Base-by-base conservation (phyloP, 352 stramenopile genomes). In the Globisporangium megalacanthum region DNA sequence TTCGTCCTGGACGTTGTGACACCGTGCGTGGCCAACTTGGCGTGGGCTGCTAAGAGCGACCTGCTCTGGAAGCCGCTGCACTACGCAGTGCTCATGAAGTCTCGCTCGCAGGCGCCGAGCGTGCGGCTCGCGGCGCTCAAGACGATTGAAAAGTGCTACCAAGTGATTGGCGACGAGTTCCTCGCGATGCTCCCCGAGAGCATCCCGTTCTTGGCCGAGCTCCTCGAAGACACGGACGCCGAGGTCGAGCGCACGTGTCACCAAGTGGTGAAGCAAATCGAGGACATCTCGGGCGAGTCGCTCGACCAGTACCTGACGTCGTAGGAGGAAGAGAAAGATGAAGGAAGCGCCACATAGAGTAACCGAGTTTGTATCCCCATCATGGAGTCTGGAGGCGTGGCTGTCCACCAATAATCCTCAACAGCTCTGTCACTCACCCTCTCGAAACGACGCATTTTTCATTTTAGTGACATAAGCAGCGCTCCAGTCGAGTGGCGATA, bases 61-160 rank as follows among this genome's bases (percentile, higher is more conserved):
- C 61, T 94, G 56, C 69, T 95, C 10, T 96, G 87, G 87, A 96
- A 96, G 64, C 84, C 81, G 45, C 68, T 96, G 58, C 86, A 96
- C 69, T 93, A 96, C 54, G 77, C 81, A 13, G 78, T 96, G 53
- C 69, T 94, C 20, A 94, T 96, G 80, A 92, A 94, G 62, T 92
- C 86, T 48, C 85, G 87, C 45, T 69, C 69, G n/a, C 75, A 89
- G 47, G 61, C 60, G 36, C 63, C 79, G 2, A 62, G 70, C 35
- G 78, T 94, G 56, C 83, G 87, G 25, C 73, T 94, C 3, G 83
- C 82, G 46, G 77, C 83, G 56, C 65, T 96, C 53, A 80, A 89
- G 69, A 83, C 81, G 5, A 71, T 95, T 19, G 79, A 94, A 53
- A 84, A 90, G 69, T 94, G 86, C 68, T 96, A 94, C 68, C 65